Percentiles rank a stretch among this genome's conserved stretches.
These are phyloP conservation scores for Rhodotorula mucilaginosa DNA, from an alignment of 1,284 basidiomycete species.

Conservation along the genomic window DNA sequence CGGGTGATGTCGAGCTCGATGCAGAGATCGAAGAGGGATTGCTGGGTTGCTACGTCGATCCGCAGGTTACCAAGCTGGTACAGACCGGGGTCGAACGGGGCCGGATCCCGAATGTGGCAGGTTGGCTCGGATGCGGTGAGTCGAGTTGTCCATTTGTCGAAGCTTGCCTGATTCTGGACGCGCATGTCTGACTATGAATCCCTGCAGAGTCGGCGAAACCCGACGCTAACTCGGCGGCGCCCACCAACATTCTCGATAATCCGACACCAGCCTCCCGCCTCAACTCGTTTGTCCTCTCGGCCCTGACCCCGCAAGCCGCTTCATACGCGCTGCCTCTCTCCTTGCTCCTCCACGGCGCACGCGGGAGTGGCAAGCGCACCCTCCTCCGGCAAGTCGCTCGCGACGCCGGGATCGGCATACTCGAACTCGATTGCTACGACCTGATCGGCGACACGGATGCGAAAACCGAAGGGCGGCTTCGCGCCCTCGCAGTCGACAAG, in stretches of 20 bases:
- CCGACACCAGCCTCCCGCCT: slow-evolving; percentile 30
- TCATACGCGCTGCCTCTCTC: slow-evolving; percentile 64
- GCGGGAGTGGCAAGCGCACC: slow-evolving; percentile 73
- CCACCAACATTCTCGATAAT: neutral
- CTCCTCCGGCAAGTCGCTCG: slow-evolving; percentile 58
- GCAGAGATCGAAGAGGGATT: slow-evolving; percentile 56
- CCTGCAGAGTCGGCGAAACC: neutral
- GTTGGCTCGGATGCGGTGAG: slow-evolving; percentile 56
- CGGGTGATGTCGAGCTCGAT: slow-evolving; percentile 7
- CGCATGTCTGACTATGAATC: neutral
- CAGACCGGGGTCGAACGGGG: slow-evolving; percentile 75
- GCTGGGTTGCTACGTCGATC: slow-evolving; percentile 82
- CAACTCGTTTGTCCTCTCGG: slow-evolving; percentile 54
- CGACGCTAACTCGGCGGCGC: too few species aligned
- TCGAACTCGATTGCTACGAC: slow-evolving; percentile 87
- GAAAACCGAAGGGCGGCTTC: slow-evolving; percentile 74
- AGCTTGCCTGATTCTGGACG: neutral
- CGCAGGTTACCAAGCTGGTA: slow-evolving; percentile 66
- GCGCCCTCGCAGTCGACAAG: slow-evolving; percentile 69
- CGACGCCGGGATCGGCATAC: slow-evolving; percentile 68
- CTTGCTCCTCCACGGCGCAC: slow-evolving; percentile 69
- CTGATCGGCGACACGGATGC: slow-evolving; percentile 74
- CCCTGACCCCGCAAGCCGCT: slow-evolving; percentile 58
- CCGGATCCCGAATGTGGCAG: slow-evolving; percentile 61
- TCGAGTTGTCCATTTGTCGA: neutral